Conservation (phyloP, 192 early-diverging fungal genomes). For the Entomortierella lignicola region DNA sequence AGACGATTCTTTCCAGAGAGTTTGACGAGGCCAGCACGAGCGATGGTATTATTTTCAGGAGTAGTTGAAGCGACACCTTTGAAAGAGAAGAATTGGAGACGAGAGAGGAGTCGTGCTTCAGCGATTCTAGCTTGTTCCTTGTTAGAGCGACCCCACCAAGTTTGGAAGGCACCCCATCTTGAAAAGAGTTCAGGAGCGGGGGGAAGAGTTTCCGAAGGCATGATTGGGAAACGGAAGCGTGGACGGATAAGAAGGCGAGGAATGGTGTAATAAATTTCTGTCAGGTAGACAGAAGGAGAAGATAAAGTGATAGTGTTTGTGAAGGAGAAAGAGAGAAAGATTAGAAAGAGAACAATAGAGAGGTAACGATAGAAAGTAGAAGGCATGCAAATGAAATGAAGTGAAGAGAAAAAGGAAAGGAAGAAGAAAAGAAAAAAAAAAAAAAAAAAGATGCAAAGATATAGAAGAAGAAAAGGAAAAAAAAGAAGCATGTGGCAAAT, state of each 20-base stretch:
- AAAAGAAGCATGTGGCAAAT: too few species aligned
- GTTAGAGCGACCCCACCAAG: conserved; percentile 38
- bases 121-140: conserved; percentile 54
- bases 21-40: conserved; percentile 69
- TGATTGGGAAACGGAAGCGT: conserved; percentile 52
- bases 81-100: conserved; percentile 64
- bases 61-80: conserved; percentile 40
- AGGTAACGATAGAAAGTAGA: neutral
- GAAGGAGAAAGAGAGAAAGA: neutral
- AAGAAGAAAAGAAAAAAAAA: neutral
- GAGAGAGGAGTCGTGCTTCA: conserved; percentile 68
- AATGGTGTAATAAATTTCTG: conserved; percentile 14
- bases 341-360: neutral
- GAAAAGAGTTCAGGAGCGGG: conserved; percentile 43
- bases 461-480: neutral
- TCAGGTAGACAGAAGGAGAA: neutral
- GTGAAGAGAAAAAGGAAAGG: neutral
- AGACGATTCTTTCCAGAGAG: conserved; percentile 57
- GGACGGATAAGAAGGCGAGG: conserved; percentile 43
- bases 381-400: too few species aligned
- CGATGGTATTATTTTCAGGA: conserved; percentile 39
- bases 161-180: conserved; percentile 48
- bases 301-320: too few species aligned
- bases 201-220: conserved; percentile 42
- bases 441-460: neutral